Evolutionary conservation across 805 yeast genomes (phyloP).

Genomic region (Yarrowia yakushimensis): DNA sequence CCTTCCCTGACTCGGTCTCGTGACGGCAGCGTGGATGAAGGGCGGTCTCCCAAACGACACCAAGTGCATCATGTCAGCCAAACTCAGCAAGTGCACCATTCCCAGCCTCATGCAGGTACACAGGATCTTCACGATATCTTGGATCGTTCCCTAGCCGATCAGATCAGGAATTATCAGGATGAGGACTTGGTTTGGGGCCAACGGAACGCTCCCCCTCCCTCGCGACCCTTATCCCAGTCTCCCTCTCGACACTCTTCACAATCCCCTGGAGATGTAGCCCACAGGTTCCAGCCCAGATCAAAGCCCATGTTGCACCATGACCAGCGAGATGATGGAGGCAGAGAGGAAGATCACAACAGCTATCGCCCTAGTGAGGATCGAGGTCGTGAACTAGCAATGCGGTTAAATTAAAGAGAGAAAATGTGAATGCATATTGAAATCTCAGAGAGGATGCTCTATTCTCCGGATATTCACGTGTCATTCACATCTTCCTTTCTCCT

Average conservation of each 20-base stretch:
- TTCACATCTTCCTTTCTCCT: background rate
- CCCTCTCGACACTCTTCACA: background rate
- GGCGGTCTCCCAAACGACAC: constrained; percentile 6
- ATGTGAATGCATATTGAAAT: background rate
- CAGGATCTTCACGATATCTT: background rate
- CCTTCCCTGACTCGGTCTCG: background rate
- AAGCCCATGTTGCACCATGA: background rate
- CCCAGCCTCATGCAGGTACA: background rate
- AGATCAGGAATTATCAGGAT: background rate
- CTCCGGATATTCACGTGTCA: background rate
- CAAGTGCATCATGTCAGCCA: background rate
- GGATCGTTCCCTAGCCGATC: background rate
- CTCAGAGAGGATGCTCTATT: background rate
- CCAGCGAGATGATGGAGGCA: background rate
- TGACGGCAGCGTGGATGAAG: background rate
- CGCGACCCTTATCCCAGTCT: background rate
- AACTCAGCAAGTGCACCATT: background rate
- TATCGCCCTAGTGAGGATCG: background rate
- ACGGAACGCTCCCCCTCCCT: background rate
- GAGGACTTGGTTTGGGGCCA: constrained; percentile 2
- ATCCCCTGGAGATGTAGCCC: background rate
- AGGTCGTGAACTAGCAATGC: background rate
- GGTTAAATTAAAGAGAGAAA: background rate
- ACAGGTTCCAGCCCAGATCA: background rate
- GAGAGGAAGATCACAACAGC: background rate